phyloP scores from a whole-genome alignment of 129 eudicot genomes.

The Escallonia rubra region DNA sequence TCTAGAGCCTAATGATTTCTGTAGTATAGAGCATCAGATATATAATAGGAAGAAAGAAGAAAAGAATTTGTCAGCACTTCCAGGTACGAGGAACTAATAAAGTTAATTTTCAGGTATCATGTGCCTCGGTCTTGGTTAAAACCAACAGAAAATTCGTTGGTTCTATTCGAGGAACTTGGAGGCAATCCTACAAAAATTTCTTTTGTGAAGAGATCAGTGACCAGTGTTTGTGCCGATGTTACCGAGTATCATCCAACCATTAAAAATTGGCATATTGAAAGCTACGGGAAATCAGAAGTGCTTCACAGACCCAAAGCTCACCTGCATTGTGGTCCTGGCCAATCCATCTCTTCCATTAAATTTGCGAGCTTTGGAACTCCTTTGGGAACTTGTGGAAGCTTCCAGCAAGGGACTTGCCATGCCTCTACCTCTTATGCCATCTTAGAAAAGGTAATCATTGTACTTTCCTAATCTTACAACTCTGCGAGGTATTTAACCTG shows the following conservation, averaged over 20 bases:
- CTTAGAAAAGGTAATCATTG: slow-evolving; percentile 61
- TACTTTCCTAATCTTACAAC: no score
- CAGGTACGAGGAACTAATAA: slow-evolving; percentile 2
- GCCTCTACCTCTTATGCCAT: slow-evolving; percentile 60
- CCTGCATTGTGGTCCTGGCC: slow-evolving; percentile 67
- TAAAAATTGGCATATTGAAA: slow-evolving; percentile 63
- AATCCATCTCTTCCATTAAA: slow-evolving; percentile 68
- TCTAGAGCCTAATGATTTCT: no score
- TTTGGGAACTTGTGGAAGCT: slow-evolving; percentile 78
- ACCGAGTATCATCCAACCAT: slow-evolving; percentile 63
- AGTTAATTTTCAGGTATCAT: slow-evolving; percentile 69
- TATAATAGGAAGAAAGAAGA: not conserved
- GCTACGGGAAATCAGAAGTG: slow-evolving; percentile 42
- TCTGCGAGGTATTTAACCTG: not conserved
- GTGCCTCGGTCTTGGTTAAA: slow-evolving; percentile 95
- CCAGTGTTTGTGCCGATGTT: slow-evolving; percentile 73
- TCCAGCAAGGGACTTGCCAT: slow-evolving; percentile 81
- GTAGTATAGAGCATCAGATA: no score
- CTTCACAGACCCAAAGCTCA: slow-evolving; percentile 64
- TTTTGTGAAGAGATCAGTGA: slow-evolving; percentile 74
- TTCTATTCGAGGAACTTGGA: slow-evolving; percentile 85
- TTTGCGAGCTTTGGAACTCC: slow-evolving; percentile 99
- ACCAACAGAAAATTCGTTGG: slow-evolving; percentile 70
- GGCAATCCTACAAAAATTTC: slow-evolving; percentile 76
- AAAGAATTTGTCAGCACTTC: not conserved